phyloP scores from a whole-genome alignment of 768 basidiomycete genomes.

The Auriscalpium orientale region DNA sequence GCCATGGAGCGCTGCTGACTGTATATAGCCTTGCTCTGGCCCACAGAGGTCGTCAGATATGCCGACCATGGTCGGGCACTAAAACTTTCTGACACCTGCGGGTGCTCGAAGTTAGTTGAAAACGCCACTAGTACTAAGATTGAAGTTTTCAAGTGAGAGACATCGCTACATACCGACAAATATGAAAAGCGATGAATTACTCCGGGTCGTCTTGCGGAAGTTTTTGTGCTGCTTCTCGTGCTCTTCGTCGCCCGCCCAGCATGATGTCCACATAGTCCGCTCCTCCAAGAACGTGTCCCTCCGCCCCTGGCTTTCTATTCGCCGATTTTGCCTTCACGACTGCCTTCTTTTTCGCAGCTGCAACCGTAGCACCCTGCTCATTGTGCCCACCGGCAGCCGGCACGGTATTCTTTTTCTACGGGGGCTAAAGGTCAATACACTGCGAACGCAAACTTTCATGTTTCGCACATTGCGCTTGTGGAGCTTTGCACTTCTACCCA shows the following conservation, averaged over 20 bases:
- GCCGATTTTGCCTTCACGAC: slow-evolving; percentile 37
- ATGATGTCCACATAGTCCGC: slow-evolving; percentile 72
- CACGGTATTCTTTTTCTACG: slow-evolving; percentile 21
- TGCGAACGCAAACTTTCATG: too few species aligned
- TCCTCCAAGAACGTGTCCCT: slow-evolving; percentile 51
- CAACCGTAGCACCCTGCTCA: slow-evolving; percentile 13
- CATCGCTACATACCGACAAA: too few species aligned
- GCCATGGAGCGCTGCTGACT: too few species aligned
- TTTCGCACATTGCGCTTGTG: slow-evolving; percentile 47
- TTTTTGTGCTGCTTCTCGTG: slow-evolving; percentile 57
- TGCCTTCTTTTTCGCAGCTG: slow-evolving; percentile 38
- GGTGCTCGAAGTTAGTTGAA: too few species aligned
- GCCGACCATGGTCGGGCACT: too few species aligned
- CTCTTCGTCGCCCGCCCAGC: slow-evolving; percentile 65
- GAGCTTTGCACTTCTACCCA: slow-evolving; percentile 63
- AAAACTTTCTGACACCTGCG: too few species aligned
- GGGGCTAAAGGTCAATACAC: background rate
- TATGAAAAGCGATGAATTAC: too few species aligned
- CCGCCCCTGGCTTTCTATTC: slow-evolving; percentile 17
- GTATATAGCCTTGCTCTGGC: too few species aligned
- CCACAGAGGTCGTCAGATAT: too few species aligned
- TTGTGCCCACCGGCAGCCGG: slow-evolving; percentile 5
- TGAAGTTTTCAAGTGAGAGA: too few species aligned
- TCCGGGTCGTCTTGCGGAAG: slow-evolving; percentile 27
- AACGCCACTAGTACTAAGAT: too few species aligned